A percentile compares a stretch with the other conserved stretches of the same genome.
These are phyloP conservation scores for Aspergillus sp. DNA, from an alignment of 2,329 filamentous ascomycete genomes.

Conservation along the genomic window DNA sequence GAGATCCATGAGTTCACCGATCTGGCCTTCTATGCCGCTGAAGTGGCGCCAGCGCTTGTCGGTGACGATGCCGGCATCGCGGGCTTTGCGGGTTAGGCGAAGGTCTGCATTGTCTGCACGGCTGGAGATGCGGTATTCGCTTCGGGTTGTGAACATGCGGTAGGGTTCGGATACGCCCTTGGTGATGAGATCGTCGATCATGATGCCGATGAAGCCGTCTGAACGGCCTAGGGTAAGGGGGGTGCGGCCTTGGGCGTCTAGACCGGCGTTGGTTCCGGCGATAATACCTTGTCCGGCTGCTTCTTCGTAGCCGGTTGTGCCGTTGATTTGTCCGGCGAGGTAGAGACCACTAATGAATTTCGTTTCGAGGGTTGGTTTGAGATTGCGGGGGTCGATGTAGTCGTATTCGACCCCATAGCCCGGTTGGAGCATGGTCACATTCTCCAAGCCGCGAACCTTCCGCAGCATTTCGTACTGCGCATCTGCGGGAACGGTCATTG, in stretches of 20 bases:
- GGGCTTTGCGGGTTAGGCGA: conserved; percentile 72
- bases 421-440: conserved; percentile 84
- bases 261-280: conserved; percentile 87
- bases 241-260: conserved; percentile 61
- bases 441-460: conserved; percentile 80
- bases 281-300: conserved; percentile 88
- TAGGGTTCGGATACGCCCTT: conserved; percentile 97
- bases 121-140: conserved; percentile 88
- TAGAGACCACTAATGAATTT: conserved; percentile 85
- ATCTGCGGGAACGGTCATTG: conserved; percentile 89
- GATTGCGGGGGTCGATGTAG: conserved; percentile 86
- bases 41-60: conserved; percentile 70
- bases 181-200: conserved; percentile 96
- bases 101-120: conserved; percentile 91
- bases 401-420: conserved; percentile 98
- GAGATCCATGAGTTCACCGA: conserved; percentile 57
- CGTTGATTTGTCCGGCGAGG: conserved; percentile 94
- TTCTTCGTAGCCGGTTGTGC: conserved; percentile 96
- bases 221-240: conserved; percentile 66
- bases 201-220: conserved; percentile 95
- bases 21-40: conserved; percentile 57
- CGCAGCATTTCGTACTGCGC: conserved; percentile 79
- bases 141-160: conserved; percentile 94
- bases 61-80: conserved; percentile 68
- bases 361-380: conserved; percentile 86